Conservation (phyloP, 129 eudicot genomes). For the Sambucus nigra region DNA sequence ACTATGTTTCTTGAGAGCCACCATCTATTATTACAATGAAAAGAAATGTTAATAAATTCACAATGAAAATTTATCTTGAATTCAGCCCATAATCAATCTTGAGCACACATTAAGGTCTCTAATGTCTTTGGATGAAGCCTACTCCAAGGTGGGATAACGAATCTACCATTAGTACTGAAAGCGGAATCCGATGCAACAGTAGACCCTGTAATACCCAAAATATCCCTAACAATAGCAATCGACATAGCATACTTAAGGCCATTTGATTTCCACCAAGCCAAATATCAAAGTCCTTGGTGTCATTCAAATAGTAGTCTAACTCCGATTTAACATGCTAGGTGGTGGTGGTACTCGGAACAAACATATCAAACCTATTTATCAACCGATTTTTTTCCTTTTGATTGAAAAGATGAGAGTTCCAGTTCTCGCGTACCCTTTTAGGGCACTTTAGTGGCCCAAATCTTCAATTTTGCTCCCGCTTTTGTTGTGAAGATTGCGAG, state of each 20-base stretch:
- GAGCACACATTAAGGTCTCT: constrained; percentile 13
- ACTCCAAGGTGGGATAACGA: constrained; percentile 1
- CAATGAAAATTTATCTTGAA: no score
- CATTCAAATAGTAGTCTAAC: constrained; percentile 4
- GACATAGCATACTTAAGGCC: constrained; percentile 1
- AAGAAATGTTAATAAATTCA: no score
- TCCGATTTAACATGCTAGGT: not conserved
- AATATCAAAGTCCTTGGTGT: constrained; percentile 4
- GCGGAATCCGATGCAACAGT: constrained; percentile 2
- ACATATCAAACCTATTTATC: not conserved
- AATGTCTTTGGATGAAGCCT: constrained; percentile 2
- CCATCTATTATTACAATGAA: no score
- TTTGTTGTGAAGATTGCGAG: no score
- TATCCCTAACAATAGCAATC: not conserved
- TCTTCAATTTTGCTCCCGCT: not conserved
- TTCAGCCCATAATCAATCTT: constrained; percentile 13
- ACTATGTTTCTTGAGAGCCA: no score
- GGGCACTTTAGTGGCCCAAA: not conserved
- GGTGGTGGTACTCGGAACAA: not conserved
- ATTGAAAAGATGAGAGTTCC: not conserved
- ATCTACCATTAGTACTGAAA: constrained; percentile 2
- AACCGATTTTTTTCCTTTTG: not conserved
- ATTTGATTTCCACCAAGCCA: constrained; percentile 14
- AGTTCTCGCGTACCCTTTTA: not conserved
- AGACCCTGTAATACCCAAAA: not conserved